These are phyloP conservation scores for Vitis hybrid DNA, from an alignment of 177 flowering plant species.

Conservation along the genomic window DNA sequence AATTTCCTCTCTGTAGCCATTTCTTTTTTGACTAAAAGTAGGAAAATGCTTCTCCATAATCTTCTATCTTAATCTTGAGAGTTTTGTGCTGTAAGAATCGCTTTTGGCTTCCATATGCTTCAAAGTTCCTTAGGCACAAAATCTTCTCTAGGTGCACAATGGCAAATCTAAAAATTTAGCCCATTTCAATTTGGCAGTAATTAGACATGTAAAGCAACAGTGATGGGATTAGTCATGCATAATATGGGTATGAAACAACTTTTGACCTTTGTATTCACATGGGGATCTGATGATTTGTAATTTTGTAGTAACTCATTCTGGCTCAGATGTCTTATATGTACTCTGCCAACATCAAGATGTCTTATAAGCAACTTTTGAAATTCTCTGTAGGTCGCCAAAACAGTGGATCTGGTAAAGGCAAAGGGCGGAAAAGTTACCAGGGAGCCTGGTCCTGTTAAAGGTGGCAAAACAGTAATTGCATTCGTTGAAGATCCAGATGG, in stretches of 20 bases:
- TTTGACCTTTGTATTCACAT: too few species aligned
- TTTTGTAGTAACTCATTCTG: neutral
- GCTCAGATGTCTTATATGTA: neutral
- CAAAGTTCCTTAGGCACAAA: neutral
- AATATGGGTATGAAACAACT: too few species aligned
- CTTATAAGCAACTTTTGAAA: neutral
- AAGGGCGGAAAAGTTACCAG: conserved; percentile 46
- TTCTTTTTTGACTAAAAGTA: neutral
- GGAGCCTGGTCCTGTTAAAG: conserved; percentile 40
- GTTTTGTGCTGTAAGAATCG: too few species aligned
- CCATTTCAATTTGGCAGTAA: neutral
- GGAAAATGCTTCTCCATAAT: neutral
- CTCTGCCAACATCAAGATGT: neutral
- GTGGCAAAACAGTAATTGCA: conserved; percentile 28
- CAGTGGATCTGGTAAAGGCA: conserved; percentile 40
- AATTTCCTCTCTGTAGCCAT: too few species aligned
- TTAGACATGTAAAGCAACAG: neutral
- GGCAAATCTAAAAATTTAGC: neutral
- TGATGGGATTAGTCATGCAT: too few species aligned
- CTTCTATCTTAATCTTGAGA: too few species aligned
- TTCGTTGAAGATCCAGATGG: conserved; percentile 48
- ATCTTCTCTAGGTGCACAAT: neutral
- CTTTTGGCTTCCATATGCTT: neutral
- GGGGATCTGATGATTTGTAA: neutral
- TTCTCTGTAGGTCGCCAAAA: conserved; percentile 31